Conservation (phyloP, 1,139 yeast species). For the Yamadazyma oceani region DNA sequence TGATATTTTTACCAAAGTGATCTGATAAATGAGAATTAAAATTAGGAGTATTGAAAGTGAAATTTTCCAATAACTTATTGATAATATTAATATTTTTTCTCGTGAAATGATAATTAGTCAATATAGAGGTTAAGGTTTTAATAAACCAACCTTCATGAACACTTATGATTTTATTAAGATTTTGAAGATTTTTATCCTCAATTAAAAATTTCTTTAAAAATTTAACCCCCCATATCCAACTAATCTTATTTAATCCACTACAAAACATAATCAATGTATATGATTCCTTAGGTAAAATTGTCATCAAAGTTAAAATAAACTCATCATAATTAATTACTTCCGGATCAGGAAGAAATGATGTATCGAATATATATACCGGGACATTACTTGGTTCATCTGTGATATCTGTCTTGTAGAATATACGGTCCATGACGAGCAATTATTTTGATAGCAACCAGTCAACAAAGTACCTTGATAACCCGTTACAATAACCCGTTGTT, state of each 20-base stretch:
- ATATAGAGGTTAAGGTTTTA: conserved; percentile 72
- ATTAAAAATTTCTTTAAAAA: conserved; percentile 71
- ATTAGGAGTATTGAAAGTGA: conserved; percentile 15
- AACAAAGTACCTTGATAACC: no score
- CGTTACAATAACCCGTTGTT: no score
- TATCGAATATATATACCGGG: conserved; percentile 73
- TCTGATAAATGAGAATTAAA: conserved; percentile 2
- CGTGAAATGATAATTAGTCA: conserved; percentile 51
- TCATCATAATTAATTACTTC: conserved; percentile 41
- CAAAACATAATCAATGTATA: conserved; percentile 74
- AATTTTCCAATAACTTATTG: conserved; percentile 31
- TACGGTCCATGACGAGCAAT: conserved; percentile 41
- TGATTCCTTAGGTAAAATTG: conserved; percentile 51
- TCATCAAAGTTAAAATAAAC: conserved; percentile 40
- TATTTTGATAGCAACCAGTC: no score
- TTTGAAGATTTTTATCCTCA: conserved; percentile 34
- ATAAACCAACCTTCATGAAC: conserved; percentile 94
- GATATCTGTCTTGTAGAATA: conserved; percentile 59
- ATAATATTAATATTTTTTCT: conserved; percentile 30
- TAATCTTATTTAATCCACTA: conserved; percentile 67
- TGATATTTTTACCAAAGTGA: conserved; percentile 7
- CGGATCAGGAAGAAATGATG: conserved; percentile 70
- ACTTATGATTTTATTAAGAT: conserved; percentile 58
- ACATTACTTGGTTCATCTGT: conserved; percentile 60
- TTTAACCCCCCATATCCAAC: conserved; percentile 80